Conservation (phyloP, 2,329 filamentous ascomycete genomes). For the Colletotrichum sp. region DNA sequence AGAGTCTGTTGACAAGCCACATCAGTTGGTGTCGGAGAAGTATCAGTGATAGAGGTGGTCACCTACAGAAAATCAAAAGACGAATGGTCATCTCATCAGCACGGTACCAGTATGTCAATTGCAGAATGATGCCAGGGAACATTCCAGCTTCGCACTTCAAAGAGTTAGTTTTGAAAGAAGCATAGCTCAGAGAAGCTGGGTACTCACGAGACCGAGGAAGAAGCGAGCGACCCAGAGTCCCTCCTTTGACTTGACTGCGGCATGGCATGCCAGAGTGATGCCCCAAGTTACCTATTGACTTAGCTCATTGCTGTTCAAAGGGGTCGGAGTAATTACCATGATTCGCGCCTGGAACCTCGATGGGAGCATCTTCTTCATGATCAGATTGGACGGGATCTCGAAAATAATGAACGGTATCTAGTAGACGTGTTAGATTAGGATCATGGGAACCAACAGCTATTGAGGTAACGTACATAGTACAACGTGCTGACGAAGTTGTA, state of each 20-base stretch:
- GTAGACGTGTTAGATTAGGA: not conserved
- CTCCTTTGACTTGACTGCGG: not conserved
- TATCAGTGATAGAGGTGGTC: not conserved
- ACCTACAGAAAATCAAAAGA: slow-evolving; percentile 48
- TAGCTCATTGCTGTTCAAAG: not conserved
- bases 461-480: slow-evolving; percentile 27
- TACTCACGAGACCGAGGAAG: not conserved
- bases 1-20: not conserved
- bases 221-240: not conserved
- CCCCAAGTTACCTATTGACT: not conserved
- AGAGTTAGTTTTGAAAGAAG: not conserved
- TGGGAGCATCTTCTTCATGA: slow-evolving; percentile 41
- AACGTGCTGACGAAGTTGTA: slow-evolving; percentile 41
- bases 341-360: slow-evolving; percentile 45
- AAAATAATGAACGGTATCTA: slow-evolving; percentile 42
- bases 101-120: slow-evolving; percentile 52
- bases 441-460: not conserved
- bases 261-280: not conserved
- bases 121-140: slow-evolving; percentile 46
- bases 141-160: slow-evolving; percentile 40
- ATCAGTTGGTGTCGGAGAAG: not conserved
- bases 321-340: slow-evolving; percentile 29
- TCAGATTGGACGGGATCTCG: slow-evolving; percentile 42
- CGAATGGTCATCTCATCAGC: slow-evolving; percentile 50
- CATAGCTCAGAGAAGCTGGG: not conserved